phyloP scores from a whole-genome alignment of 2,329 filamentous ascomycete species.

The Sclerotiophoma versabilis region DNA sequence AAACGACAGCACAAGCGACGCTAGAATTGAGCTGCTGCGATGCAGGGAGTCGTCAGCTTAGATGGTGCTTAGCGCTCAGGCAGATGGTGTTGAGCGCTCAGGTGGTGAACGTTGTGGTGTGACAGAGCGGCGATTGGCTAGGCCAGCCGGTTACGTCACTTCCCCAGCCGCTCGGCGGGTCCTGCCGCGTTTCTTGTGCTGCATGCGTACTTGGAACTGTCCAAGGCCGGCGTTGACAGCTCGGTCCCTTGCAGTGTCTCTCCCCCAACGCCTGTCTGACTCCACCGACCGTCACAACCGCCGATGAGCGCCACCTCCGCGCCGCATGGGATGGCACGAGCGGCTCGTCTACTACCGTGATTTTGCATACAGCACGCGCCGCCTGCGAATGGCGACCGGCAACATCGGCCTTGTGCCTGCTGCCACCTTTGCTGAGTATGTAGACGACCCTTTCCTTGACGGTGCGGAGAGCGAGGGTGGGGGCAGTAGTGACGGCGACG shows the following conservation, averaged over 20 bases:
- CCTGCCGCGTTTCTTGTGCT: background rate
- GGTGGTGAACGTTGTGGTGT: background rate
- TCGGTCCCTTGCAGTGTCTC: background rate
- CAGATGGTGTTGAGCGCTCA: no score
- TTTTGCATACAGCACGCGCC: constrained; percentile 54
- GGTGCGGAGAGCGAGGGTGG: constrained; percentile 15
- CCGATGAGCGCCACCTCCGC: constrained; percentile 37
- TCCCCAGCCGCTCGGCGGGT: constrained; percentile 6
- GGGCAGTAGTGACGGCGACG: constrained; percentile 15
- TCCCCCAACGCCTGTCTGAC: background rate
- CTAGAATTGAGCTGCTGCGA: no score
- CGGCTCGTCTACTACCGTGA: constrained; percentile 47
- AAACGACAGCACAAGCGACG: no score
- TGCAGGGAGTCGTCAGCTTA: no score
- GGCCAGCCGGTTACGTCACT: constrained; percentile 1
- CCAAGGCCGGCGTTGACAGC: no score
- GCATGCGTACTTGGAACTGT: no score
- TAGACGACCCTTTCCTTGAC: constrained; percentile 39
- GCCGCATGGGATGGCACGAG: constrained; percentile 49
- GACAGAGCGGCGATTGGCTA: background rate
- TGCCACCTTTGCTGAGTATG: constrained; percentile 62
- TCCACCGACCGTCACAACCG: background rate
- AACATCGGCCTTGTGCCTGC: constrained; percentile 58
- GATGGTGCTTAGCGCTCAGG: no score
- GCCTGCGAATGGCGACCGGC: constrained; percentile 55